Conservation (phyloP, 305 asterid genomes). For the Striga hermonthica region DNA sequence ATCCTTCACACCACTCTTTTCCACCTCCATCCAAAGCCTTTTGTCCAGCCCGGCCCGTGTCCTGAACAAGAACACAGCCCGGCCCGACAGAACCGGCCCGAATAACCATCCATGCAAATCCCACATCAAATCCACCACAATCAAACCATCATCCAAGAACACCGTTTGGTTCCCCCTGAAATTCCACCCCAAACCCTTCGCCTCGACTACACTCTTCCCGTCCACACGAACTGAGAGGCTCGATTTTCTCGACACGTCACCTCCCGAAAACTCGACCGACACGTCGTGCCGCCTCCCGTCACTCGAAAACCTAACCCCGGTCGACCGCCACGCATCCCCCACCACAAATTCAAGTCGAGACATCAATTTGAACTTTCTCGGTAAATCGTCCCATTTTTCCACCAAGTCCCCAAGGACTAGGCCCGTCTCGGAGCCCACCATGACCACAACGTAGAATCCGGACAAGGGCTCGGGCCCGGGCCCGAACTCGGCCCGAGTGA, state of each 20-base stretch:
- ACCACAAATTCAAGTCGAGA: conserved; percentile 48
- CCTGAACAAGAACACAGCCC: conserved; percentile 59
- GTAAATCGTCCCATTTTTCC: conserved; percentile 22
- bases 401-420: conserved; percentile 52
- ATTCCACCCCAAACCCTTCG: conserved; percentile 65
- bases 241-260: conserved; percentile 28
- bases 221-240: conserved; percentile 49
- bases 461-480: conserved; percentile 58
- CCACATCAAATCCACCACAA: conserved; percentile 74
- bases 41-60: conserved; percentile 68
- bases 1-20: conserved; percentile 11
- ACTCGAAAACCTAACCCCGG: conserved; percentile 50
- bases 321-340: conserved; percentile 39
- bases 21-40: conserved; percentile 68
- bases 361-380: conserved; percentile 37
- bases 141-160: conserved; percentile 68
- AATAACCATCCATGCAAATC: conserved; percentile 69
- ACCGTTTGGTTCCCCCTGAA: conserved; percentile 68
- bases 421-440: conserved; percentile 44
- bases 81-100: conserved; percentile 33
- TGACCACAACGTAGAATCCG: conserved; percentile 44
- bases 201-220: conserved; percentile 50
- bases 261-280: conserved; percentile 41
- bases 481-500: conserved; percentile 38
- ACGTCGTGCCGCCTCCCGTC: conserved; percentile 50